Evolutionary conservation across 495 filamentous ascomycete genomes (phyloP), one percentile per base, ranked within the genome.

Genomic region (Hyaloscypha hepaticicola): DNA sequence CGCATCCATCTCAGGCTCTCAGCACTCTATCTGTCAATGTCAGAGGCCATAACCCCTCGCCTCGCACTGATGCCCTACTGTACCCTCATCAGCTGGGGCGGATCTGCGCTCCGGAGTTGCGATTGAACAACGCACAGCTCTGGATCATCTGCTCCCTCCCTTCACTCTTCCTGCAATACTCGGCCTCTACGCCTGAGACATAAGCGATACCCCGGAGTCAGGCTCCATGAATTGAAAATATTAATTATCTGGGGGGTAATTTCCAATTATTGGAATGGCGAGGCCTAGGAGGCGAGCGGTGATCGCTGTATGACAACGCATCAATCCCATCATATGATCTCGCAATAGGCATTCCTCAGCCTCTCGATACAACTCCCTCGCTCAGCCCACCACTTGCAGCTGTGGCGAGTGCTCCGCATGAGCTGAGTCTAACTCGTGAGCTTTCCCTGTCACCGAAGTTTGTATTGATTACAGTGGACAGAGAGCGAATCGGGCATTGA

Each of bases 261-360:
- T 45, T 45, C 38, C 38, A 16, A 16, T 45, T 45, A 45, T 45
- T 45, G 14, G 0, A 16, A 33, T 6, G 12, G 2, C 31, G 38
- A 45, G 22, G 34, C 14, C 22, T 19, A 3, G 2, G 19, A 48
- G 25, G 53, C 41, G 29, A 14, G 22, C 27, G 61, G 52, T 56
- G 61, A 64, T 64, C 61, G 21, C 22, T 64, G 61, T 58, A 51
- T 64, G 52, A 64, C 62, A 64, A 52, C 62, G 53, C 62, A 64
- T 53, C 62, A 64, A 58, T 7, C n/a, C 50, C 50, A 25, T 24
- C 25, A 9, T 27, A 8, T 53, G 22, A 25, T 9, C 50, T 24
- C 22, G 50, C 25, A 19, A 24, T 53, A 24, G 50, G 50, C 21
- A 21, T 2, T 53, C 34, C 58, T 49, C 33, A 59, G 56, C 56